Evolutionary conservation across 768 basidiomycete species (phyloP).

Genomic region (Termitomyces sp.): DNA sequence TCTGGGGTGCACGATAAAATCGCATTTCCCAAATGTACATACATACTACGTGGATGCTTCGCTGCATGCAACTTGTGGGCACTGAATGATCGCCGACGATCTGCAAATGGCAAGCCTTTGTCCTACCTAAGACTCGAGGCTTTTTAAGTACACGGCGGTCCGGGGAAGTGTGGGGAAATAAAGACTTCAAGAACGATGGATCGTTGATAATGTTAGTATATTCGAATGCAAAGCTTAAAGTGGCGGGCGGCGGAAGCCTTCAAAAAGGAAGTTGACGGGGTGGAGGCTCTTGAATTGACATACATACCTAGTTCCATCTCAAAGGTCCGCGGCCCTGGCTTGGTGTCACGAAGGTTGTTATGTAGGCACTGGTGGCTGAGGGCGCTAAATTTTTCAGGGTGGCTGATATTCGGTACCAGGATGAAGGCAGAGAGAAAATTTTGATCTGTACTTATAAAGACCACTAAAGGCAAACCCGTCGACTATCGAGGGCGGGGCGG

Average conservation of each 20-base stretch:
- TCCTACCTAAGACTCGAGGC: neutral
- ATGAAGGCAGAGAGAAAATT: neutral
- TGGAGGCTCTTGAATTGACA: neutral
- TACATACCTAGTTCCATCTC: neutral
- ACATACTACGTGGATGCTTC: neutral
- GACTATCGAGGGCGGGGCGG: neutral
- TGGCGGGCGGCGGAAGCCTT: neutral
- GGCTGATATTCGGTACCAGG: neutral
- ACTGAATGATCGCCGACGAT: neutral
- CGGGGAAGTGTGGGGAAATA: constrained; percentile 4
- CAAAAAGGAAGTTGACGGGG: neutral
- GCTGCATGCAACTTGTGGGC: neutral
- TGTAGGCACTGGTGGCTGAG: neutral
- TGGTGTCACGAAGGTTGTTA: neutral
- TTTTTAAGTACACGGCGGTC: neutral
- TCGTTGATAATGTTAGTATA: neutral
- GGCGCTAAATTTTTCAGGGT: constrained; percentile 3
- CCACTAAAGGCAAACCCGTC: too few relatives aligned
- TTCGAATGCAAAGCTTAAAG: neutral
- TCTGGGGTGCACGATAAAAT: neutral
- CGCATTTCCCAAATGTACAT: neutral
- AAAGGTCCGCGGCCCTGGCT: neutral
- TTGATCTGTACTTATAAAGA: neutral
- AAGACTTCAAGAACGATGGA: neutral
- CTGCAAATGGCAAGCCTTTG: neutral